These are phyloP conservation scores for Coniosporium tulheliwenetii DNA, from an alignment of 2,329 filamentous ascomycete genomes.

Conservation along the genomic window DNA sequence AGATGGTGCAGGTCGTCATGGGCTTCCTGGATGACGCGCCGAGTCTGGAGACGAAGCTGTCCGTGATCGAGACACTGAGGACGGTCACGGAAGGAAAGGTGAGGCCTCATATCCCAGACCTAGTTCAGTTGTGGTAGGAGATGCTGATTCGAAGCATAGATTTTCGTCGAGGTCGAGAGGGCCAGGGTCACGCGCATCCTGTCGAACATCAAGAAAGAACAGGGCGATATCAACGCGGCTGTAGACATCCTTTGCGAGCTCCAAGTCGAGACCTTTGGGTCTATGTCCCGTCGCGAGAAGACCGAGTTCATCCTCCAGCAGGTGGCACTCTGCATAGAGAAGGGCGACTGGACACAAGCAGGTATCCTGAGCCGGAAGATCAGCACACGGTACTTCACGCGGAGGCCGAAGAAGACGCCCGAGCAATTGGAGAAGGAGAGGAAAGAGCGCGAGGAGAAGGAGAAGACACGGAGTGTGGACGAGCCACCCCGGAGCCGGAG, in stretches of 20 bases:
- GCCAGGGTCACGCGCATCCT: conserved; percentile 89
- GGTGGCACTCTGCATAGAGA: conserved; percentile 87
- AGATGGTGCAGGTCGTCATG: conserved; percentile 98
- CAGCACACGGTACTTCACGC: conserved; percentile 78
- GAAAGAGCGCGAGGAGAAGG: conserved; percentile 74
- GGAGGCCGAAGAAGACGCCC: conserved; percentile 78
- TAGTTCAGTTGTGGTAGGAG: neutral
- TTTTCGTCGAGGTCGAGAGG: conserved; percentile 97
- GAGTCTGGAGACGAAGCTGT: conserved; percentile 72
- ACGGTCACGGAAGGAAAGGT: conserved; percentile 97
- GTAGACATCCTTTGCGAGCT: conserved; percentile 91
- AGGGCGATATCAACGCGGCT: conserved; percentile 81
- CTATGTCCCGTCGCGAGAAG: conserved; percentile 94
- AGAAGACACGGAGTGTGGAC: conserved; percentile 63
- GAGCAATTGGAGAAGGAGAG: conserved; percentile 84
- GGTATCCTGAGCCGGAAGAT: conserved; percentile 92
- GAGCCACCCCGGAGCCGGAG: conserved; percentile 58
- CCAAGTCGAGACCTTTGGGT: conserved; percentile 97
- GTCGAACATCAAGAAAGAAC: conserved; percentile 92
- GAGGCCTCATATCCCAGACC: neutral
- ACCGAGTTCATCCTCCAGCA: conserved; percentile 97
- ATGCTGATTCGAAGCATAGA: conserved; percentile 32
- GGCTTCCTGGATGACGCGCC: conserved; percentile 77
- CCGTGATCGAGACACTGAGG: conserved; percentile 84
- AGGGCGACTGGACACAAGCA: conserved; percentile 90